Evolutionary conservation across 2,329 filamentous ascomycete species (phyloP).

Genomic region (Aspergillus brasiliensis): DNA sequence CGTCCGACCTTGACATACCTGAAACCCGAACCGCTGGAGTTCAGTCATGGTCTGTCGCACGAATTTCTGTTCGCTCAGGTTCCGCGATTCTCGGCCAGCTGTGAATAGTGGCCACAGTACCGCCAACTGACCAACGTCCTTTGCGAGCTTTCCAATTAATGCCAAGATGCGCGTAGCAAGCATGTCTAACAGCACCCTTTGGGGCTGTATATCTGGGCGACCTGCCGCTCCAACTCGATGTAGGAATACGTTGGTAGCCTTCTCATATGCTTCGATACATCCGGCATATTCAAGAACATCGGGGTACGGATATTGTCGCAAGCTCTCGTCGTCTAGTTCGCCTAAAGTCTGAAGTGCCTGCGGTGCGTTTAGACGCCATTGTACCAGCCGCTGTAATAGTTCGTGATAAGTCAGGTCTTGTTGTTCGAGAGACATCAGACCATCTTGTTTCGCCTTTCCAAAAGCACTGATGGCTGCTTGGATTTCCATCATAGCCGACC

Average conservation of each 20-base stretch:
- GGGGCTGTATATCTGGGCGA: constrained; percentile 29
- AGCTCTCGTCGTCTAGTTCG: constrained; percentile 31
- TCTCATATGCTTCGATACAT: constrained; percentile 41
- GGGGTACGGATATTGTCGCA: constrained; percentile 30
- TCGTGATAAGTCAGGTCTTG: constrained; percentile 35
- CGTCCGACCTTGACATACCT: constrained; percentile 15
- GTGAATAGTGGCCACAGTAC: constrained; percentile 39
- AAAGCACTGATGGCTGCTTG: constrained; percentile 36
- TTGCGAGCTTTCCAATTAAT: constrained; percentile 34
- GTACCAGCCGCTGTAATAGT: constrained; percentile 29
- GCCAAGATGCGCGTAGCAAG: constrained; percentile 34
- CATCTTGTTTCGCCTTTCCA: constrained; percentile 34
- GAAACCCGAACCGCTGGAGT: constrained; percentile 32
- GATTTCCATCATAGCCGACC: constrained; percentile 40
- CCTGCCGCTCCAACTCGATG: constrained; percentile 36
- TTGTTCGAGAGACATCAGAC: constrained; percentile 30
- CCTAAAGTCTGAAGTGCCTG: constrained; percentile 29
- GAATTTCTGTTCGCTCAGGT: constrained; percentile 31
- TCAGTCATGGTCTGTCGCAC: constrained; percentile 35
- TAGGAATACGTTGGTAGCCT: constrained; percentile 38
- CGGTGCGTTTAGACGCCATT: constrained; percentile 35
- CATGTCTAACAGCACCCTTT: constrained; percentile 30
- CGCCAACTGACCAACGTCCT: constrained; percentile 37
- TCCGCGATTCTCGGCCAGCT: constrained; percentile 35
- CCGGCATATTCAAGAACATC: constrained; percentile 39